Conservation (phyloP, 331 rosid genomes). For the Prunus yedoensis region DNA sequence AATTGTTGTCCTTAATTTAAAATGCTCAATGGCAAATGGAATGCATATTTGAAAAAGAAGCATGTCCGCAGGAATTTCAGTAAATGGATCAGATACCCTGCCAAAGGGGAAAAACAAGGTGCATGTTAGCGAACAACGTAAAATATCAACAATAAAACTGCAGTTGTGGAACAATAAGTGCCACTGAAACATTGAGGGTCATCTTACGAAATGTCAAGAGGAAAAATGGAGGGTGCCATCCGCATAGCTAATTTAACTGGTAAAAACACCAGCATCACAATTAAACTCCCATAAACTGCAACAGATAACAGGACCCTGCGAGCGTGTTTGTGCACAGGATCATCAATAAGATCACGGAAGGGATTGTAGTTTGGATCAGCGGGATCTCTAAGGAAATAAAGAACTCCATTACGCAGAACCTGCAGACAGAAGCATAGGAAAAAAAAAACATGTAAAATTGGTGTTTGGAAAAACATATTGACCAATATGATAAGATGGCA, state of each 20-base stretch:
- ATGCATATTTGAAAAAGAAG: slow-evolving; percentile 97
- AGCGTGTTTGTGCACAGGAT: slow-evolving; percentile 99
- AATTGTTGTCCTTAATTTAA: slow-evolving; percentile 88
- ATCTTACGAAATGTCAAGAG: slow-evolving; percentile 93
- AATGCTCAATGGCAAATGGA: slow-evolving; percentile 97
- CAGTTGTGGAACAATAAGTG: not conserved
- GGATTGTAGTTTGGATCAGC: slow-evolving; percentile 99
- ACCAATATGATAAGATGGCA: not conserved
- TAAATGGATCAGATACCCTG: slow-evolving; percentile 99
- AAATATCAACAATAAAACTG: slow-evolving; percentile 2
- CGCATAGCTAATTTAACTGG: slow-evolving; percentile 98
- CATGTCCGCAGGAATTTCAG: slow-evolving; percentile 99
- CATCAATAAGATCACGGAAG: slow-evolving; percentile 96
- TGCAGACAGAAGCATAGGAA: slow-evolving; percentile 31
- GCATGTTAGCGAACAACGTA: slow-evolving; percentile 13
- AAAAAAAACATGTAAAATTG: not conserved
- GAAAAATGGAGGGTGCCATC: slow-evolving; percentile 85
- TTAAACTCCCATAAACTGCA: slow-evolving; percentile 96
- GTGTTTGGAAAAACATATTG: not conserved
- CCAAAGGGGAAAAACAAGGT: slow-evolving; percentile 20
- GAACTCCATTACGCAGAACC: slow-evolving; percentile 97
- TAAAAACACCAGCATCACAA: slow-evolving; percentile 95
- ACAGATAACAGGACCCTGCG: slow-evolving; percentile 95
- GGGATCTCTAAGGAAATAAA: slow-evolving; percentile 96
- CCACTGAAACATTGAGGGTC: slow-evolving; percentile 9